Base-by-base conservation (phyloP, 306 rosid genomes). In the Malus asiatica region DNA sequence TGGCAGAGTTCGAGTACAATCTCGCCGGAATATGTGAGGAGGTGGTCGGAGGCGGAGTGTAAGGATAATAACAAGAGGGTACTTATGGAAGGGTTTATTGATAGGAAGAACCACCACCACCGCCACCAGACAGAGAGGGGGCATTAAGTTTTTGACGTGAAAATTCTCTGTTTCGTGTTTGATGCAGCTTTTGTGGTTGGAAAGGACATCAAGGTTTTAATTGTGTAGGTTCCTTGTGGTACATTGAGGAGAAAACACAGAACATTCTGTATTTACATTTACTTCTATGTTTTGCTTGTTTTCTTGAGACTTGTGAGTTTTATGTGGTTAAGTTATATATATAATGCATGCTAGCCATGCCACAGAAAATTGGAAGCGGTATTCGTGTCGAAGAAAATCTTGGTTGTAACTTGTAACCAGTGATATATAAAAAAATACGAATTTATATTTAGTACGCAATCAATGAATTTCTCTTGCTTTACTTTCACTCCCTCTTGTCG, bases 101-200 rank as follows among this genome's bases (percentile, higher is more conserved):
- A 71, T 55, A 80, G 79, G 78, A 82, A 74, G 76, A 75, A 76
- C 63, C 78, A 76, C 70, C 52, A 46, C 5, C 16, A 45, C 1
- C 29, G 29, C 29, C 52, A 14, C 1, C 55, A 48, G 20, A 16
- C 64, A 23, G 42, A 70, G 6, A 74, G 81, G 51, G 74, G 63
- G 80, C 84, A 82, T 76, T 88, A 67, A 88, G 40, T 60, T 27
- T 67, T 82, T 69, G 72, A 80, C 85, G 82, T 85, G 80, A 67
- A 80, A 83, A 61, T 20, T 29, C 23, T 71, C 61, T 16, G 63
- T 80, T 78, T 78, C 82, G 82, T 84, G 91, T 77, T 76, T 64
- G 83, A 68, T 67, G 79, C 57, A 72, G 29, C 20, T 66, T 66
- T 13, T 74, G 68, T 64, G 42, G 22, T 30, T 32, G 68, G 72